Percentiles rank a stretch among this genome's conserved stretches.
Conservation (phyloP, 2,329 filamentous ascomycete genomes). For the Ambrosiella xylebori region DNA sequence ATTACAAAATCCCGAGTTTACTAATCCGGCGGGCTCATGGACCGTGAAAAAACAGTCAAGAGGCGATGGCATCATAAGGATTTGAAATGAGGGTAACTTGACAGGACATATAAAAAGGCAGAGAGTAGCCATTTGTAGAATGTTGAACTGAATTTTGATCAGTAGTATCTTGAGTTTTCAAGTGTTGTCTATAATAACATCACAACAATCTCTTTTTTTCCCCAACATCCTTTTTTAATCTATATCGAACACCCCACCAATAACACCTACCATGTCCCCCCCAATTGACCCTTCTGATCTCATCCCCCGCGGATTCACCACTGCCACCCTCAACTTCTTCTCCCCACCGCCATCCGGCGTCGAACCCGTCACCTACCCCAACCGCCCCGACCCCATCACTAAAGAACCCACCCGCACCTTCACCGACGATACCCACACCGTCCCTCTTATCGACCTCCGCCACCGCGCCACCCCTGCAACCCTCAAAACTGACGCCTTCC, state of each 20-base stretch:
- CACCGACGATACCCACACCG: constrained; percentile 28
- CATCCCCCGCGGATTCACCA: constrained; percentile 12
- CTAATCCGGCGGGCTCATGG: too few relatives aligned
- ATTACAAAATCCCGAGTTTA: too few relatives aligned
- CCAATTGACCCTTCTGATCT: constrained; percentile 38
- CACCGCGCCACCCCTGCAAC: constrained; percentile 47
- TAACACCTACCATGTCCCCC: constrained; percentile 15
- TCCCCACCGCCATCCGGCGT: constrained; percentile 40
- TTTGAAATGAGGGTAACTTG: not conserved
- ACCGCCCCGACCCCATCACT: constrained; percentile 35
- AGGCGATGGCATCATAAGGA: not conserved
- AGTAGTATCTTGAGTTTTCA: not conserved
- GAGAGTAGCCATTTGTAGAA: too few relatives aligned
- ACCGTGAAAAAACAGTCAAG: not conserved
- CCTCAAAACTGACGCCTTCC: constrained; percentile 62
- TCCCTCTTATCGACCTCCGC: constrained; percentile 55
- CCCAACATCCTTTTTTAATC: not conserved
- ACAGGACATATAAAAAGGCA: not conserved
- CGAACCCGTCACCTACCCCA: constrained; percentile 47
- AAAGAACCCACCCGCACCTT: constrained; percentile 49
- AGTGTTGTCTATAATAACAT: not conserved
- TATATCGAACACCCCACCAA: not conserved
- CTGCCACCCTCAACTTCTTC: constrained; percentile 49
- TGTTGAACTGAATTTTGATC: too few relatives aligned
- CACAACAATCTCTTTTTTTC: not conserved